phyloP scores from a whole-genome alignment of 2,329 filamentous ascomycete species.

The Penicillium paneum region DNA sequence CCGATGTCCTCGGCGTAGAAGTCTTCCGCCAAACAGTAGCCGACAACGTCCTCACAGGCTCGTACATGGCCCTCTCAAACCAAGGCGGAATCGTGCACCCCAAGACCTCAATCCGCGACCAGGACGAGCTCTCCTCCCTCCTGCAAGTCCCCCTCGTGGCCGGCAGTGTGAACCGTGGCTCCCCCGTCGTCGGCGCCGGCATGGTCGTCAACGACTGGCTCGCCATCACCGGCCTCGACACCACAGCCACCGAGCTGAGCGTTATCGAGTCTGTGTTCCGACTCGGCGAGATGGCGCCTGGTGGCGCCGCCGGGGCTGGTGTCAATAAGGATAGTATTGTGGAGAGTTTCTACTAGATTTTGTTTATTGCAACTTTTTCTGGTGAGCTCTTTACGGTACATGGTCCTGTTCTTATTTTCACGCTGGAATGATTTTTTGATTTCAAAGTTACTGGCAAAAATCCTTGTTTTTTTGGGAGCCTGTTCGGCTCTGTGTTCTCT shows the following conservation, averaged over 20 bases:
- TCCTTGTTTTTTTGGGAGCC: slow-evolving; percentile 4
- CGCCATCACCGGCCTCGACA: slow-evolving; percentile 88
- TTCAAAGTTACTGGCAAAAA: not conserved
- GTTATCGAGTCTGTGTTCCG: slow-evolving; percentile 96
- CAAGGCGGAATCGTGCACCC: slow-evolving; percentile 95
- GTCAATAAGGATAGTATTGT: slow-evolving; percentile 95
- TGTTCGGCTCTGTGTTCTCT: slow-evolving; percentile 5
- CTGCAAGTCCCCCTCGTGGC: slow-evolving; percentile 95
- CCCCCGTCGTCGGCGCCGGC: slow-evolving; percentile 89
- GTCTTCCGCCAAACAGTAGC: slow-evolving; percentile 79
- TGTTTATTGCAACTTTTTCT: not conserved
- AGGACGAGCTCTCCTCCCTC: slow-evolving; percentile 91
- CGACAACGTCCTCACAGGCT: slow-evolving; percentile 93
- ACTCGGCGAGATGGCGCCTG: slow-evolving; percentile 72
- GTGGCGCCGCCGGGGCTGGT: slow-evolving; percentile 56
- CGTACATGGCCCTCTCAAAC: slow-evolving; percentile 95
- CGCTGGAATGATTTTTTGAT: slow-evolving; percentile 9
- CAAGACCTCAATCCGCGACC: slow-evolving; percentile 94
- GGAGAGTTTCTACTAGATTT: slow-evolving; percentile 87
- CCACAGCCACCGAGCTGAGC: slow-evolving; percentile 94
- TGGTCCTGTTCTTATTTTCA: slow-evolving; percentile 9
- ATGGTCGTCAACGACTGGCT: slow-evolving; percentile 99
- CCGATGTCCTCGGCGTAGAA: slow-evolving; percentile 72
- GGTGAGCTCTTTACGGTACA: slow-evolving; percentile 2
- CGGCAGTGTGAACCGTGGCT: slow-evolving; percentile 88